Base-by-base conservation (phyloP, 140 eudicot species). In the Erigeron philadelphicus region DNA sequence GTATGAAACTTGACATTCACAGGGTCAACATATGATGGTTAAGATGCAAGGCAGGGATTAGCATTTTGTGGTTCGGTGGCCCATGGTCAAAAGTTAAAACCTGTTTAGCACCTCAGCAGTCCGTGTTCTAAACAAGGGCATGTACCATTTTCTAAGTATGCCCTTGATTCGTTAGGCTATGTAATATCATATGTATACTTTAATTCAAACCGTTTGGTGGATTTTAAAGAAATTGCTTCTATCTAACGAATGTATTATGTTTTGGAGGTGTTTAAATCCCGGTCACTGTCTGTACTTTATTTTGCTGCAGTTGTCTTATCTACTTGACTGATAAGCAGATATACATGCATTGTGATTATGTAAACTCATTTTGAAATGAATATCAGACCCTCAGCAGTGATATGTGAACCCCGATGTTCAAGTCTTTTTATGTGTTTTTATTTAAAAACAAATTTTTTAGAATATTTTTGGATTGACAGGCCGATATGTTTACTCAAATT, bases 41-140 rank as follows among this genome's bases (percentile, higher is more conserved):
- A 83, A 71, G 8, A 80, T 80, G 83, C 87, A 68, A 66, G 86
- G 95, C 48, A 79, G 85, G 67, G 90, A 84, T 55, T 80, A 84
- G 79, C 48, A 43, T 47, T 55, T 13, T 7, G 3, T 41, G 58
- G 63, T 40, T 72, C 17, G 12, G 40, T 17, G 43, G 42, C 66
- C 42, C 46, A 42, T 43, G 21, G 6, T 43, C 17, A 42, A 31
- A 49, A 63, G 42, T 56, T 17, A 72, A 62, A 49, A 18, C 21
- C 62, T 45, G 8, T 40, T 38, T 61, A 48, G 42, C 63, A 49
- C 71, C 40, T 62, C 52, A 38, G 31, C 77, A 72, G 17, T 65
- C 55, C 57, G 25, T 53, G 78, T 52, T 73, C 50, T 42, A 41
- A 64, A 73, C 65, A 53, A 11, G 72, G 68, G 78, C 65, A 73